These are phyloP conservation scores for Pseudogymnoascus sp. DNA, from an alignment of 2,329 filamentous ascomycete genomes.

Conservation along the genomic window DNA sequence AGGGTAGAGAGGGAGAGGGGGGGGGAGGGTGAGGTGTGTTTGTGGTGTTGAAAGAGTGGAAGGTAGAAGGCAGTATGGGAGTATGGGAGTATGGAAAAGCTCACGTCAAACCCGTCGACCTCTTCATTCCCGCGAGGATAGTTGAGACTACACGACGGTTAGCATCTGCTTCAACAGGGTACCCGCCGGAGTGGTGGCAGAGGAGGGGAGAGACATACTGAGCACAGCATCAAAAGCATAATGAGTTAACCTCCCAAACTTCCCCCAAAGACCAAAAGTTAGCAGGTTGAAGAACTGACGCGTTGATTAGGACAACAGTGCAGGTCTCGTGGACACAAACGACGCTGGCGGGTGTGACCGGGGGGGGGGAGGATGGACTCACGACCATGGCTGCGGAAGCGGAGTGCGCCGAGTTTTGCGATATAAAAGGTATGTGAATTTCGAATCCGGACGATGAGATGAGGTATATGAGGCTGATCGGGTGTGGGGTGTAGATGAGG, in stretches of 20 bases:
- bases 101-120: constrained; percentile 96
- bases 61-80: too few relatives aligned
- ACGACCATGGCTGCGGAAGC: constrained; percentile 37
- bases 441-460: not conserved
- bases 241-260: constrained; percentile 89
- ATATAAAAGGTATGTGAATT: not conserved
- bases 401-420: constrained; percentile 4
- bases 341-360: not conserved
- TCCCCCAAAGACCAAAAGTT: constrained; percentile 59
- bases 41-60: too few relatives aligned
- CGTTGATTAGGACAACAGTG: constrained; percentile 26
- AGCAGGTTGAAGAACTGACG: constrained; percentile 56
- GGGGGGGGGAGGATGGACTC: constrained; percentile 19
- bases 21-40: too few relatives aligned
- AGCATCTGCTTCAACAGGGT: constrained; percentile 15
- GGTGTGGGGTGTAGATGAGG: not conserved
- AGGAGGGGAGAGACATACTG: constrained; percentile 44
- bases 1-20: not conserved
- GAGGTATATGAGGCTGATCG: not conserved
- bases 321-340: constrained; percentile 10
- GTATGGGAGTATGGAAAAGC: constrained; percentile 32
- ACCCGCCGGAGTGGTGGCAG: not conserved
- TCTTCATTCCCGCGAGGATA: constrained; percentile 93
- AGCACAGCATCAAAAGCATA: constrained; percentile 95
- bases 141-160: constrained; percentile 65